Base-by-base conservation (phyloP, 768 basidiomycete species). In the Hysterangium stoloniferum region DNA sequence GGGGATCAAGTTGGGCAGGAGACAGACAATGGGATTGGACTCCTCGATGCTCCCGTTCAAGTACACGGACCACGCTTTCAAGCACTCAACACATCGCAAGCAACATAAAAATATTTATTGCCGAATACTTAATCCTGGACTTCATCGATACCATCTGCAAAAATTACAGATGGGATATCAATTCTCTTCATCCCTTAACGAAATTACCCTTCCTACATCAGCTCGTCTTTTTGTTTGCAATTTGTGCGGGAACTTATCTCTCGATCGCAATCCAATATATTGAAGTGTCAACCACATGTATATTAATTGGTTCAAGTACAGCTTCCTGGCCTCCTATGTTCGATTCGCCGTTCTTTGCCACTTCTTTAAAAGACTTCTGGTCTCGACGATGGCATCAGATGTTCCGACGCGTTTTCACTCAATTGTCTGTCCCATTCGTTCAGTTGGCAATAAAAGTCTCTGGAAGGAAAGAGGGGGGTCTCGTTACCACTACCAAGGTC, bases 321-420 rank as follows among this genome's bases (percentile, higher is more conserved):
- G 9, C 5, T 15, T 29, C 17, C 6, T 51, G 49, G 49, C 49
- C 49, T 15, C 49, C 49, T 19, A n/a, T 51, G 19, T 43, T 51
- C 20, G 12, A 51, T 31, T 42, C 49, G 25, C 49, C 49, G 3
- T 42, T 51, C 20, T 20, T 22, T 4, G 31, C 40, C 17, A 42
- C 25, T n/a, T 51, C 49, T 11, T 11, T 51, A 22, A 40, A 25
- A 13, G 49, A 51, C 12, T 51, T 51, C 34, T 51, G 49, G 49
- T 42, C 49, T 13, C 13, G 34, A 3, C 37, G 48, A 25, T 50
- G 48, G 48, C 49, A 51, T 27, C 32, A 20, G 25, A 25, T 51
- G 29, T 51, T 51, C 24, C 49, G 38, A 4, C 48, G 35, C 31
- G 36, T 40, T 19, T 50, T 50, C n/a, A 20, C 27, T 25, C 36